These are phyloP conservation scores for Musa troglodytarum DNA, from an alignment of 176 grass and related monocot genomes.

Conservation along the genomic window DNA sequence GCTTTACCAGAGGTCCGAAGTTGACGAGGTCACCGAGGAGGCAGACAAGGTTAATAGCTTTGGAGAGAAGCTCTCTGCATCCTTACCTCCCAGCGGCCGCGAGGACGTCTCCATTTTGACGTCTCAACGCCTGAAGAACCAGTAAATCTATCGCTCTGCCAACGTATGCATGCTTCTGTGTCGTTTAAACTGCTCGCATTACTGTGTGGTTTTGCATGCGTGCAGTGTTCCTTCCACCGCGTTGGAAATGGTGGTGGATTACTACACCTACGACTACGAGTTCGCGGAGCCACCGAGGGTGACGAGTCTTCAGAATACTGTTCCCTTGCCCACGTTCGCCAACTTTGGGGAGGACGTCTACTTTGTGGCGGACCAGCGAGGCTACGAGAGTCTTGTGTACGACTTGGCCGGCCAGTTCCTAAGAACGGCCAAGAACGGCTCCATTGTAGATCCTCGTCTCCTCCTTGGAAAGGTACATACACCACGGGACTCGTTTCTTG, in stretches of 20 bases:
- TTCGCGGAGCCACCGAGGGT: constrained; percentile 48
- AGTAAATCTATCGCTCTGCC: constrained; percentile 18
- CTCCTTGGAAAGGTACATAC: constrained; percentile 27
- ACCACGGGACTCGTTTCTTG: neutral
- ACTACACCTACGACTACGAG: constrained; percentile 50
- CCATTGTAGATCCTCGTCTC: constrained; percentile 31
- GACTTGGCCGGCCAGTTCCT: constrained; percentile 43
- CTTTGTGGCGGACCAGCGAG: constrained; percentile 55
- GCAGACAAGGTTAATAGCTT: neutral
- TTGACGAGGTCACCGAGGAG: constrained; percentile 23
- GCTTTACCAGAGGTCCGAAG: constrained; percentile 18
- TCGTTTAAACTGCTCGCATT: too few species aligned
- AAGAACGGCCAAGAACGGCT: constrained; percentile 17
- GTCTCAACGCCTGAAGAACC: constrained; percentile 40
- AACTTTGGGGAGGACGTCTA: constrained; percentile 36
- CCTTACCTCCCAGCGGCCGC: constrained; percentile 20
- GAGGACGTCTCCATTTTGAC: constrained; percentile 45
- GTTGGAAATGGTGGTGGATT: constrained; percentile 58
- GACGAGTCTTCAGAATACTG: constrained; percentile 53
- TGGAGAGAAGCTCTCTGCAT: constrained; percentile 15
- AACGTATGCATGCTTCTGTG: neutral
- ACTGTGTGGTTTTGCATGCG: neutral
- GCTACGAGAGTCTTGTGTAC: constrained; percentile 40
- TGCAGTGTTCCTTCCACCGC: constrained; percentile 25
- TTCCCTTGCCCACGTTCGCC: constrained; percentile 32